Conservation (phyloP, 768 basidiomycete genomes). For the Tremella mesenterica region DNA sequence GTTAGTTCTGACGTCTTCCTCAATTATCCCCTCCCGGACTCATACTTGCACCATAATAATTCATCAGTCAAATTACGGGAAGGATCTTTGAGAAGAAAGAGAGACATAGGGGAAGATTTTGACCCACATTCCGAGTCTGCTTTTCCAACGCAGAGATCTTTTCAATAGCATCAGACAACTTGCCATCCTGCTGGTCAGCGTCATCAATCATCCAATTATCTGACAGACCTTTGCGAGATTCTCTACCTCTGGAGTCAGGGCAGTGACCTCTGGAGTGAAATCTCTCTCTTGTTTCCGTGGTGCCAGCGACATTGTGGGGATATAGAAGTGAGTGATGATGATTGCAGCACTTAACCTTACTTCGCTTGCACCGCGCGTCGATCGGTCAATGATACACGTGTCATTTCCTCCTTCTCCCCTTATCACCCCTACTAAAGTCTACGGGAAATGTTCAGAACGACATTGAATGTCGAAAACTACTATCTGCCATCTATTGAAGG, state of each 20-base stretch:
- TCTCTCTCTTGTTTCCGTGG: slow-evolving; percentile 51
- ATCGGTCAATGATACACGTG: neutral
- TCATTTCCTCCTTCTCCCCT: neutral
- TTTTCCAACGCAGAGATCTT: slow-evolving; percentile 84
- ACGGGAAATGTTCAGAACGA: no score
- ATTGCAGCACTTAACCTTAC: neutral
- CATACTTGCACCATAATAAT: no score
- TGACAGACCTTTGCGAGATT: slow-evolving; percentile 60
- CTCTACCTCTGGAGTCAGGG: slow-evolving; percentile 61
- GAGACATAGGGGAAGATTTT: no score
- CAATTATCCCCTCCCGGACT: neutral
- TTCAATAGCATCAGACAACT: slow-evolving; percentile 77
- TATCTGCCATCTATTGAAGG: no score
- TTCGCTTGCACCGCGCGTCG: neutral
- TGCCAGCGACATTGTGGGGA: slow-evolving; percentile 19
- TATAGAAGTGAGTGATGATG: neutral
- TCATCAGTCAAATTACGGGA: neutral
- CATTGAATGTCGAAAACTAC: no score
- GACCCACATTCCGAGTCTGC: slow-evolving; percentile 82
- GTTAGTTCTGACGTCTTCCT: neutral
- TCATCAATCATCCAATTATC: neutral
- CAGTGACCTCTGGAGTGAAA: slow-evolving; percentile 72
- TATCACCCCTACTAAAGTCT: neutral
- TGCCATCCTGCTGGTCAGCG: slow-evolving; percentile 55
- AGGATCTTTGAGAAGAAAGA: neutral